A percentile compares a stretch with the other conserved stretches of the same genome.
phyloP scores from a whole-genome alignment of 176 grass and related monocot species.

The Ensete glaucum region DNA sequence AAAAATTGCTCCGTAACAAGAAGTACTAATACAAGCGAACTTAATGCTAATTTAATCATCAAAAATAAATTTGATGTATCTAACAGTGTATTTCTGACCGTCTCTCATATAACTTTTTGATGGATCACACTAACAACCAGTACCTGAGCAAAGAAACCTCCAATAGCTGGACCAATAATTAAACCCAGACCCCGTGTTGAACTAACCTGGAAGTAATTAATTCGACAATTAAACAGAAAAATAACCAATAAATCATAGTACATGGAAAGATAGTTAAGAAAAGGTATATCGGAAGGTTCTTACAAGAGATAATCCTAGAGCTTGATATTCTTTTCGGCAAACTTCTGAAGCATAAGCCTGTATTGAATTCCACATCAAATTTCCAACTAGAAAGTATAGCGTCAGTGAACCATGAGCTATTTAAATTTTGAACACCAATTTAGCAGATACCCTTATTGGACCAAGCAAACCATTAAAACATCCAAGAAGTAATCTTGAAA shows the following conservation, averaged over 20 bases:
- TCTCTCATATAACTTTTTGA: background rate
- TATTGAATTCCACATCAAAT: constrained; percentile 1
- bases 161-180: constrained; percentile 60
- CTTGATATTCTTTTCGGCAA: constrained; percentile 56
- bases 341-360: constrained; percentile 76
- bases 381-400: background rate
- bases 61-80: too few species aligned
- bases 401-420: background rate
- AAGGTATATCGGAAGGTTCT: background rate
- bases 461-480: constrained; percentile 53
- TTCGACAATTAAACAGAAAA: background rate
- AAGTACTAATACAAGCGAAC: too few species aligned
- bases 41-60: too few species aligned
- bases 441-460: constrained; percentile 47
- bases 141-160: constrained; percentile 73
- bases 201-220: constrained; percentile 40
- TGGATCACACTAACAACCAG: background rate
- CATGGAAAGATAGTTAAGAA: background rate
- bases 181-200: constrained; percentile 46
- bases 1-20: too few species aligned
- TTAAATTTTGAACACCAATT: background rate
- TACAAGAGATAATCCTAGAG: constrained; percentile 67
- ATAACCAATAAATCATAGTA: background rate
- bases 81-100: too few species aligned
- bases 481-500: constrained; percentile 46